These are phyloP conservation scores for Capronia epimyces DNA, from an alignment of 2,329 filamentous ascomycete species.

Conservation along the genomic window DNA sequence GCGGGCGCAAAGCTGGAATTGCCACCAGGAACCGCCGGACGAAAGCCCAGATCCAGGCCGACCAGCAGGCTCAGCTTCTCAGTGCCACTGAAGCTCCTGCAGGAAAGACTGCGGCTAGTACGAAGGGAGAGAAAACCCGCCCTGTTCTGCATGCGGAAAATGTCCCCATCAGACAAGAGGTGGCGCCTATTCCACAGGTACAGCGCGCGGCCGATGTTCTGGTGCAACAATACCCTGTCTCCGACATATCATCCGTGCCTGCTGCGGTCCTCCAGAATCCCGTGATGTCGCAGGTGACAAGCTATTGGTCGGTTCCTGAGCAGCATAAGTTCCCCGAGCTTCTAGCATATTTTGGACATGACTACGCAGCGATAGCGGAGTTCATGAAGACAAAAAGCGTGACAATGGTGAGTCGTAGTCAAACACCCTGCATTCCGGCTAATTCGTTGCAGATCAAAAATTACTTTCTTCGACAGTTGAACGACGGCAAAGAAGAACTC, in stretches of 20 bases:
- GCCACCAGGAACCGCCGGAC: conserved; percentile 26
- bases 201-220: conserved; percentile 12
- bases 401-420: conserved; percentile 43
- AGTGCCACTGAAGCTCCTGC: conserved; percentile 19
- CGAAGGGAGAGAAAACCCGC: conserved; percentile 19
- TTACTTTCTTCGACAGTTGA: conserved; percentile 43
- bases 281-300: conserved; percentile 39
- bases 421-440: neutral
- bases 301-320: conserved; percentile 51
- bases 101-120: conserved; percentile 10
- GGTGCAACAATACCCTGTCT: conserved; percentile 10
- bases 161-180: conserved; percentile 13
- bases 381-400: conserved; percentile 50
- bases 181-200: conserved; percentile 9
- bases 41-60: conserved; percentile 28
- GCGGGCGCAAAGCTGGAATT: conserved; percentile 27
- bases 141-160: conserved; percentile 21
- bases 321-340: conserved; percentile 44
- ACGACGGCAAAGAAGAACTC: conserved; percentile 42
- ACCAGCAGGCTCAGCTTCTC: conserved; percentile 17
- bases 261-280: conserved; percentile 2
- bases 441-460: conserved; percentile 43
- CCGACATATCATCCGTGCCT: conserved; percentile 7
- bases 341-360: conserved; percentile 44
- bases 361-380: conserved; percentile 46